A percentile compares a stretch with the other conserved stretches of the same genome.
Conservation (phyloP, 2,329 filamentous ascomycete genomes). For the Huntiella bhutanensis region DNA sequence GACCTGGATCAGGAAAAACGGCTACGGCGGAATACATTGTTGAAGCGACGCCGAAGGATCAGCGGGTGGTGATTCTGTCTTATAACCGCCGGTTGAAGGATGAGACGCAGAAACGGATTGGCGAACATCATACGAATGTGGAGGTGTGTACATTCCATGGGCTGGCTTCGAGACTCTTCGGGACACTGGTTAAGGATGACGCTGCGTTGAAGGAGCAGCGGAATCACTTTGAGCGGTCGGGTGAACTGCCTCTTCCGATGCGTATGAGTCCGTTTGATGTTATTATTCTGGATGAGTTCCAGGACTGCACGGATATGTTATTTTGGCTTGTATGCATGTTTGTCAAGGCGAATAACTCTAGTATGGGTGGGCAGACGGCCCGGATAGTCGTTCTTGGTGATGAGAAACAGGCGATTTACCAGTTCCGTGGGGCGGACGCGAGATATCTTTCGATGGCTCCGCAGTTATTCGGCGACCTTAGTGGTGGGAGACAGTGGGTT, state of each 20-base stretch:
- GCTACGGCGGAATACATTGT: conserved; percentile 17
- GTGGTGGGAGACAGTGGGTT: conserved; percentile 13
- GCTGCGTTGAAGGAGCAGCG: conserved; percentile 8
- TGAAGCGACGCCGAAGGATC: conserved; percentile 11
- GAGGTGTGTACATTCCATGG: conserved; percentile 16
- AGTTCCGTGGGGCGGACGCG: conserved; percentile 16
- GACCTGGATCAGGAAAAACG: conserved; percentile 19
- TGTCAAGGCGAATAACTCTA: conserved; percentile 13
- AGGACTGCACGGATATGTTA: conserved; percentile 16
- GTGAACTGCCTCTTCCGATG: conserved; percentile 13
- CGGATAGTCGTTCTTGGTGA: conserved; percentile 17
- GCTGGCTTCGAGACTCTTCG: conserved; percentile 14
- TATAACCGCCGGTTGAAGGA: conserved; percentile 16
- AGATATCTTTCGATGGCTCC: conserved; percentile 16
- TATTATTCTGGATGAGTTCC: conserved; percentile 18
- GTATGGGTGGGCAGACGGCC: conserved; percentile 11
- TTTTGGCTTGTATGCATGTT: conserved; percentile 17
- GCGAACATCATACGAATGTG: conserved; percentile 11
- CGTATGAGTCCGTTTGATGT: conserved; percentile 16
- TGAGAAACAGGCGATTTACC: conserved; percentile 17
- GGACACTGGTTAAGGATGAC: conserved; percentile 12
- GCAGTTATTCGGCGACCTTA: conserved; percentile 13
- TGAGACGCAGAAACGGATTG: conserved; percentile 15
- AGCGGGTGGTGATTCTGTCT: conserved; percentile 14
- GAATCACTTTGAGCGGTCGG: not conserved